Percentiles rank a stretch among this genome's conserved stretches.
Evolutionary conservation across 352 stramenopile species (phyloP).

Genomic region (Phytophthora megakarya): DNA sequence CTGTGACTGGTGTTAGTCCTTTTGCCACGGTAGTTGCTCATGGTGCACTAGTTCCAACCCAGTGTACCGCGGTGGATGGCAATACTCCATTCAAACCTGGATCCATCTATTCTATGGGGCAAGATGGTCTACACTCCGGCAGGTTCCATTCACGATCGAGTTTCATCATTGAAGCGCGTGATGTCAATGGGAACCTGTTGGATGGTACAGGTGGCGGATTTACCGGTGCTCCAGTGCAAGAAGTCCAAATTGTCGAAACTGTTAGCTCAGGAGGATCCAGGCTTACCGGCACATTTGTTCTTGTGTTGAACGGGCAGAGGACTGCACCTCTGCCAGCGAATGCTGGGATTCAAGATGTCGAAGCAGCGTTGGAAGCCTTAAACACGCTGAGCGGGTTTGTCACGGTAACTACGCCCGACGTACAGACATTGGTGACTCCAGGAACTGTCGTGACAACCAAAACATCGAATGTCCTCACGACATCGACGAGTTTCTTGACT

Average conservation of each 20-base stretch:
- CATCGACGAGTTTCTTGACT: slow-evolving; percentile 56
- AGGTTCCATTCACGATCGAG: slow-evolving; percentile 69
- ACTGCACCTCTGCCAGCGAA: slow-evolving; percentile 62
- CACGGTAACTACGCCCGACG: slow-evolving; percentile 89
- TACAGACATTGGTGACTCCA: slow-evolving; percentile 59
- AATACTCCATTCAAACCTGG: slow-evolving; percentile 65
- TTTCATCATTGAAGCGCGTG: slow-evolving; percentile 93
- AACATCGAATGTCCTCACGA: slow-evolving; percentile 75
- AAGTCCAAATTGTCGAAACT: slow-evolving; percentile 94
- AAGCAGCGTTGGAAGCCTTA: slow-evolving; percentile 85
- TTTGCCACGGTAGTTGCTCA: slow-evolving; percentile 66
- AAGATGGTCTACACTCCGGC: slow-evolving; percentile 64
- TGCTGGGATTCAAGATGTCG: slow-evolving; percentile 76
- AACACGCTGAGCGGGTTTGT: slow-evolving; percentile 77
- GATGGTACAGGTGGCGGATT: slow-evolving; percentile 74
- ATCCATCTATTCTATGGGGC: slow-evolving; percentile 57
- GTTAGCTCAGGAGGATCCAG: slow-evolving; percentile 40
- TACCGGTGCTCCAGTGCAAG: slow-evolving; percentile 59
- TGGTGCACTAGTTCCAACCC: slow-evolving; percentile 57
- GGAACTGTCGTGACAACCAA: slow-evolving; percentile 77
- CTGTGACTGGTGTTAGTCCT: slow-evolving; percentile 53
- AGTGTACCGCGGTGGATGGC: slow-evolving; percentile 71
- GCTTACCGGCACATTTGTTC: slow-evolving; percentile 75
- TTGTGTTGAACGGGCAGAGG: slow-evolving; percentile 71
- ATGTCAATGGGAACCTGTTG: slow-evolving; percentile 91